Evolutionary conservation across 177 flowering plant species (phyloP).

Genomic region (Vitis hybrid): DNA sequence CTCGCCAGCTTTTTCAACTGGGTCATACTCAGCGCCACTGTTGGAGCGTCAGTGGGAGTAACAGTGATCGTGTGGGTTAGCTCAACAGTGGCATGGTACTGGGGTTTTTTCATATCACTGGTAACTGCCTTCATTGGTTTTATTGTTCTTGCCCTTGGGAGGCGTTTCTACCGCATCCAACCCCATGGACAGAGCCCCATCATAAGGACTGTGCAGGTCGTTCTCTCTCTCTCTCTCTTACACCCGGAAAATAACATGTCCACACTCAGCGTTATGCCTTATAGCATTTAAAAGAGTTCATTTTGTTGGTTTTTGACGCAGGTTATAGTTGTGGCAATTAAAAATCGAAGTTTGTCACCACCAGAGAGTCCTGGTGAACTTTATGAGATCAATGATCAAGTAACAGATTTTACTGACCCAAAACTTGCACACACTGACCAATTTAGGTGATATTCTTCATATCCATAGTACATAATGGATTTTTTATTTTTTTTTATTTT

Average conservation of each 20-base stretch:
- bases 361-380: conserved; percentile 18
- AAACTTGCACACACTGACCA: conserved; percentile 20
- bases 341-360: conserved; percentile 8
- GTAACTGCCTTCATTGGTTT: conserved; percentile 22
- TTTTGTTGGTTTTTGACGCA: not conserved
- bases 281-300: too few relatives aligned
- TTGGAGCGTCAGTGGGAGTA: conserved; percentile 32
- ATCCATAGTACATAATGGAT: too few relatives aligned
- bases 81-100: conserved; percentile 42
- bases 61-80: conserved; percentile 46
- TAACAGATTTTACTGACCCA: not conserved
- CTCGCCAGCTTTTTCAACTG: conserved; percentile 30
- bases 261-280: not conserved
- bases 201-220: conserved; percentile 13
- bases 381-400: conserved; percentile 18
- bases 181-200: conserved; percentile 21
- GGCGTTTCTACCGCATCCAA: conserved; percentile 21
- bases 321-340: conserved; percentile 19
- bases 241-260: not conserved
- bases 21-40: conserved; percentile 15
- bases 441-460: conserved; percentile 13
- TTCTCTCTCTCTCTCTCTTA: too few relatives aligned
- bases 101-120: conserved; percentile 38
- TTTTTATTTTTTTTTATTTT: too few relatives aligned
- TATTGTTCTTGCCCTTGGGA: conserved; percentile 22